Evolutionary conservation across 306 rosid genomes (phyloP), one percentile per base, ranked within the genome.

Genomic region (Gynostemma pentaphyllum): DNA sequence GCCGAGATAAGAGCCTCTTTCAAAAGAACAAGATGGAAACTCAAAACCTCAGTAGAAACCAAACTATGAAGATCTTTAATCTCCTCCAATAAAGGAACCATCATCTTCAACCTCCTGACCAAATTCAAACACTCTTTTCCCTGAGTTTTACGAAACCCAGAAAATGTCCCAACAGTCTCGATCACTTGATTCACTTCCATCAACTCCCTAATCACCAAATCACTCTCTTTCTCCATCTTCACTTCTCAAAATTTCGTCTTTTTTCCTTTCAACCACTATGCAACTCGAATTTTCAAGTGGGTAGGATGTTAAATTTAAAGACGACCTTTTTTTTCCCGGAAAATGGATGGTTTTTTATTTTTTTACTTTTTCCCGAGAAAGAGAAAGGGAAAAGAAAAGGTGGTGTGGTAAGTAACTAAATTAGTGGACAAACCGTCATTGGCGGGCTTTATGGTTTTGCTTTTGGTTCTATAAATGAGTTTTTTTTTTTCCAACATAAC

Each of bases 71-170:
- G 68, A 21, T 85, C 96, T 2, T 83, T 79, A 12, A 87, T 78
- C 70, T 91, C 95, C 65, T 91, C 95, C 55, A 87, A 27, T 4
- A 91, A 79, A 0, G 97, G 95, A 39, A 77, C 50, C 70, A 91
- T 44, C 27, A 80, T 74, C 78, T 91, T 84, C 75, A 91, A 47
- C 53, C 92, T 87, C 52, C 97, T 80, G 29, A 79, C 85, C 46
- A 91, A 78, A 62, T 70, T 79, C 62, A 79, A 73, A 40, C 95
- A 73, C 60, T 87, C 95, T 66, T 77, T 87, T 63, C 79, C 53
- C 18, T 80, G 82, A 1, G 83, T 74, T 42, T 62, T 79, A 12
- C 89, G 41, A 41, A 69, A 91, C 71, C 64, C 75, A 10, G 78
- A 68, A 70, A 61, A 72, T 4, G 69, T 26, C 73, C 86, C 89